Percentiles rank a stretch among this genome's conserved stretches.
Conservation (phyloP, 1,284 basidiomycete genomes). For the Ceratobasidium sp. region DNA sequence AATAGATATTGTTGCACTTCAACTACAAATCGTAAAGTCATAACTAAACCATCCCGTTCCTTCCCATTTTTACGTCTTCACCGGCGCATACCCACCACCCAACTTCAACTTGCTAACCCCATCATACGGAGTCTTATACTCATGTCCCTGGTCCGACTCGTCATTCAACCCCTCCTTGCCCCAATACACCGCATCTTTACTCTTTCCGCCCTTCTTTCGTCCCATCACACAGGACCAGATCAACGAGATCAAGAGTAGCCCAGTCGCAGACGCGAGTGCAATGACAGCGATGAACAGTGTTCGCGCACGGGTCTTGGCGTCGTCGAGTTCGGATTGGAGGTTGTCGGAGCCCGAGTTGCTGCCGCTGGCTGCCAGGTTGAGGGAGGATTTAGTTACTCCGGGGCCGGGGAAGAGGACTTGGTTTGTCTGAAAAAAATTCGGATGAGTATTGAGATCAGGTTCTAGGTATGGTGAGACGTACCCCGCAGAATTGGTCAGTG, state of each 20-base stretch:
- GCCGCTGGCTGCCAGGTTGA: slow-evolving; percentile 5
- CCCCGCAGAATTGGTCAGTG: slow-evolving; percentile 27
- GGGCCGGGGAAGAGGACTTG: slow-evolving; percentile 43
- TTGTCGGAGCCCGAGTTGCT: neutral
- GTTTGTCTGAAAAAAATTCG: slow-evolving; percentile 34
- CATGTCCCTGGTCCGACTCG: neutral
- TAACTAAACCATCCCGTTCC: too few relatives aligned
- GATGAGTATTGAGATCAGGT: too few relatives aligned
- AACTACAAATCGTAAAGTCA: too few relatives aligned
- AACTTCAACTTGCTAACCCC: neutral
- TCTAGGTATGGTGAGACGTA: neutral
- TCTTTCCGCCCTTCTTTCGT: neutral
- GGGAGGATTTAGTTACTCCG: neutral
- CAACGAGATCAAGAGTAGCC: neutral
- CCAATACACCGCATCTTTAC: neutral
- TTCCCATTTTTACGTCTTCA: neutral
- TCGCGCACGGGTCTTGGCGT: neutral
- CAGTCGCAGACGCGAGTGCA: slow-evolving; percentile 3
- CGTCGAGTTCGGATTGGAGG: slow-evolving; percentile 1
- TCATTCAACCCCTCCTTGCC: neutral
- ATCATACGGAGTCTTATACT: slow-evolving; percentile 1
- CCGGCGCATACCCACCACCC: slow-evolving; percentile 21
- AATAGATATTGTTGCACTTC: too few relatives aligned
- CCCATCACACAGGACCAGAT: neutral
- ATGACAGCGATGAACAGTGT: slow-evolving; percentile 26